phyloP scores from a whole-genome alignment of 2,329 filamentous ascomycete genomes.

The Ceratocystis harringtonii region DNA sequence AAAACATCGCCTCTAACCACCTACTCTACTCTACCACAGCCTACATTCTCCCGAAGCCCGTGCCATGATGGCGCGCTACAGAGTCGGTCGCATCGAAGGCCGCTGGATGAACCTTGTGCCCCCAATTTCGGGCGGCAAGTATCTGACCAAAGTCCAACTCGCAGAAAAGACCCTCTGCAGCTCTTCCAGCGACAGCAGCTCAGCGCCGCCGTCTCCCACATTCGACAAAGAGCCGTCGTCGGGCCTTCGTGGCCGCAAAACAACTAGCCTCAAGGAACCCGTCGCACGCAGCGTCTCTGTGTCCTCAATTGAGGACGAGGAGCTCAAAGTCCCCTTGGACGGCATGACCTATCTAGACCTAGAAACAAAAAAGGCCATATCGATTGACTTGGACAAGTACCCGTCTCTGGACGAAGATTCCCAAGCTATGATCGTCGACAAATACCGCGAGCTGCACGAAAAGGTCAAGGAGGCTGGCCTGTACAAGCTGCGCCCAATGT shows the following conservation, averaged over 20 bases:
- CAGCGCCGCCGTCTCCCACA: conserved; percentile 35
- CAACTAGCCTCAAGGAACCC: background rate
- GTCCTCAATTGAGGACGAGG: conserved; percentile 26
- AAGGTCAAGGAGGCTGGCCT: conserved; percentile 59
- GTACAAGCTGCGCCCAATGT: conserved; percentile 69
- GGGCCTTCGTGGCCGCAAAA: conserved; percentile 13
- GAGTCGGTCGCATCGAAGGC: conserved; percentile 69
- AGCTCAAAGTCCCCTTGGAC: conserved; percentile 30
- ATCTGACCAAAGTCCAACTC: conserved; percentile 27
- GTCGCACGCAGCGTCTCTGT: conserved; percentile 6
- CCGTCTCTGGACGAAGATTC: conserved; percentile 58
- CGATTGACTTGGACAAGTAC: conserved; percentile 62
- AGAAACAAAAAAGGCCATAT: conserved; percentile 58
- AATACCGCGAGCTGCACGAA: conserved; percentile 66
- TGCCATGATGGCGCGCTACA: conserved; percentile 62
- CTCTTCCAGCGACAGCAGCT: conserved; percentile 38
- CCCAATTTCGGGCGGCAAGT: conserved; percentile 78
- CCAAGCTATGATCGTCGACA: conserved; percentile 60
- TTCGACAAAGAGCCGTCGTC: conserved; percentile 29
- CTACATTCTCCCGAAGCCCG: conserved; percentile 70
- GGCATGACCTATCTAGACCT: conserved; percentile 55
- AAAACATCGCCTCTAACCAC: conserved; percentile 14
- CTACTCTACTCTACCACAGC: conserved; percentile 29
- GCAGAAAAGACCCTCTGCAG: conserved; percentile 10
- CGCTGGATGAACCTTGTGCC: conserved; percentile 78